Base-by-base conservation (phyloP, 331 rosid species). In the Telfairia occidentalis region DNA sequence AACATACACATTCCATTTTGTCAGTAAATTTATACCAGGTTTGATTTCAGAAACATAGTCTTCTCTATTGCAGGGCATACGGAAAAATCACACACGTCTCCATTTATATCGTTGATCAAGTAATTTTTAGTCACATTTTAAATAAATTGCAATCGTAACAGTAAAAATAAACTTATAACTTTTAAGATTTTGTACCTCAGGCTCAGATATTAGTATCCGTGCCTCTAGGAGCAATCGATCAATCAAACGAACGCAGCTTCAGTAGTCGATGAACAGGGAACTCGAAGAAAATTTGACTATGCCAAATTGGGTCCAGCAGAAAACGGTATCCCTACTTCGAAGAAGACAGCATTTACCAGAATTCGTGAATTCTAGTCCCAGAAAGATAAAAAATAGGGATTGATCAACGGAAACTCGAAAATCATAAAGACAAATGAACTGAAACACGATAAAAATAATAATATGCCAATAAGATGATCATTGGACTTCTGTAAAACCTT, bases 401-500 rank as follows among this genome's bases (percentile, higher is more conserved):
- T 71, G 58, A 71, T 71, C 38, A 69, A 69, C 55, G 7, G 12
- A 69, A 24, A 24, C 54, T 26, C 66, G 21, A 61, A 61, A n/a
- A 32, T 61, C n/a, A 2, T 32, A 13, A 34, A 18, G 2, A 18
- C 3, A 35, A 18, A 4, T 7, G 18, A 63, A 18, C 18, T 3
- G 35, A 37, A 29, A 32, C n/a, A 21, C 23, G 10, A 60, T 60
- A 5, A 19, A 63, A 7, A 34, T 63, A 9, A 16, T 9, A 7
- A 63, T 34, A n/a, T 11, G 26, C 1, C 28, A 63, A 63, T 34
- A 5, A 60, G 42, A 60, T n/a, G 38, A 69, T 43, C 53, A 7
- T 43, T 71, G 59, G 19, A 71, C 13, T 3, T 63, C 43, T 63
- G 38, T 63, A 63, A 32, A 46, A 71, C 75, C 75, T 46, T 71